A percentile compares a stretch with the other conserved stretches of the same genome.
phyloP scores from a whole-genome alignment of 1,139 yeast genomes.

The Debaryomycetaceae sp. region DNA sequence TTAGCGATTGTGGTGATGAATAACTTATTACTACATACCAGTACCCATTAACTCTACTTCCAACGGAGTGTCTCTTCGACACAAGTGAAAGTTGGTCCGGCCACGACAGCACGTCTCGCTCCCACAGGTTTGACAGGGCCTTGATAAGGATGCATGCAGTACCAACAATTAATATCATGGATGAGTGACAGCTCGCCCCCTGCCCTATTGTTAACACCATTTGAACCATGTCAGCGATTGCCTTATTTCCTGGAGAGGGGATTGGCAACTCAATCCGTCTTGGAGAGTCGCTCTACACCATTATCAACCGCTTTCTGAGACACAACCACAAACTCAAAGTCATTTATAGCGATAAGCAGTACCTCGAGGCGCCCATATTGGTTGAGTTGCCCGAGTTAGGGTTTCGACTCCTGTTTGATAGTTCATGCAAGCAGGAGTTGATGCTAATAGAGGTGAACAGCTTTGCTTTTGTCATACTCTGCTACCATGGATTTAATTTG shows the following conservation, averaged over 20 bases:
- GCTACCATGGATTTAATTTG: constrained; percentile 30
- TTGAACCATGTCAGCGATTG: constrained; percentile 2
- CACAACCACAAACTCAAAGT: constrained; percentile 25
- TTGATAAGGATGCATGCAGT: too few species aligned
- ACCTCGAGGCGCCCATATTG: constrained; percentile 30
- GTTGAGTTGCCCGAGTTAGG: constrained; percentile 27
- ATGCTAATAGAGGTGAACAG: constrained; percentile 42
- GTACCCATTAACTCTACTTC: too few species aligned
- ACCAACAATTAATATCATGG: too few species aligned
- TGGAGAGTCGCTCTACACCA: constrained; percentile 24
- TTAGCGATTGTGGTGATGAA: too few species aligned
- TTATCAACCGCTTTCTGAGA: constrained; percentile 21
- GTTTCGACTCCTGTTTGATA: constrained; percentile 39
- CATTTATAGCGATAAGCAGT: constrained; percentile 20
- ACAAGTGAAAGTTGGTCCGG: too few species aligned
- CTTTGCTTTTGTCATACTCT: constrained; percentile 21
- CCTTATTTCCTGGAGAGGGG: constrained; percentile 32
- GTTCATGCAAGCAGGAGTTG: constrained; percentile 35
- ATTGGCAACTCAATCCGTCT: constrained; percentile 25
- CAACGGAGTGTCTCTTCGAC: too few species aligned
- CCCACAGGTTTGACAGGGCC: too few species aligned
- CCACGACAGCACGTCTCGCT: too few species aligned
- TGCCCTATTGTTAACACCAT: neutral
- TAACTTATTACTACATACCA: too few species aligned
- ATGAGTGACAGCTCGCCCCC: too few species aligned